Evolutionary conservation across 2,329 filamentous ascomycete genomes (phyloP), one percentile per base, ranked within the genome.

Genomic region (Trichoderma aggressivum): DNA sequence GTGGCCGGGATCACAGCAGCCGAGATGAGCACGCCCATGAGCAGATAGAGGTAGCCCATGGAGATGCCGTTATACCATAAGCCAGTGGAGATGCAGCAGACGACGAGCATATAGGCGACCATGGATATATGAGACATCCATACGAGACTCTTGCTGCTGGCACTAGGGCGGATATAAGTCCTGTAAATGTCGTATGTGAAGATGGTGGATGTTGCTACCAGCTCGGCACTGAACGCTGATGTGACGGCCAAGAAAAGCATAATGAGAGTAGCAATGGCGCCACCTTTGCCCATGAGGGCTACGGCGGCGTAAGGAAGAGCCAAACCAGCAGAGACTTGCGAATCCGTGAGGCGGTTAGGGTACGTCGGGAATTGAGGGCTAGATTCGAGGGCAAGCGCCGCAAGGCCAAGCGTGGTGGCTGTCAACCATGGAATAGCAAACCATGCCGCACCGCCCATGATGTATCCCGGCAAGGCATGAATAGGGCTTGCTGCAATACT

Each of bases 161-260:
- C 94, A 0, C 82, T 78, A 0, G 94, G 94, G 74, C 96, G 91
- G 82, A 97, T 87, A 79, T 97, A 97, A 1, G 92, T 94, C 73
- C 94, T 91, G 82, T 96, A 97, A 74, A 96, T 86, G 77, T 97
- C 94, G 79, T 96, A 97, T 0, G 94, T 97, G 81, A 91, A 79
- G 80, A 97, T 97, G 10, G 92, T 94, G 1, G 92, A 95, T 1
- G 97, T 93, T 3, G 94, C 93, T 71, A 97, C 95, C 7, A 97
- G 84, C 79, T 97, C 92, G 0, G 93, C 91, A 1, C 91, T 94
- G 74, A 92, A 92, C 0, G 94, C 92, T 2, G 90, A 93, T 0
- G 94, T 97, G 26, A 97, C 94, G 26, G 94, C 94, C 90, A 97
- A 93, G 84, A 97, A 97, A 68, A 97, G 87, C 74, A 97, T 89